Evolutionary conservation across 2,329 filamentous ascomycete genomes (phyloP), one percentile per base, ranked within the genome.

Genomic region (Fusarium subtropicale): DNA sequence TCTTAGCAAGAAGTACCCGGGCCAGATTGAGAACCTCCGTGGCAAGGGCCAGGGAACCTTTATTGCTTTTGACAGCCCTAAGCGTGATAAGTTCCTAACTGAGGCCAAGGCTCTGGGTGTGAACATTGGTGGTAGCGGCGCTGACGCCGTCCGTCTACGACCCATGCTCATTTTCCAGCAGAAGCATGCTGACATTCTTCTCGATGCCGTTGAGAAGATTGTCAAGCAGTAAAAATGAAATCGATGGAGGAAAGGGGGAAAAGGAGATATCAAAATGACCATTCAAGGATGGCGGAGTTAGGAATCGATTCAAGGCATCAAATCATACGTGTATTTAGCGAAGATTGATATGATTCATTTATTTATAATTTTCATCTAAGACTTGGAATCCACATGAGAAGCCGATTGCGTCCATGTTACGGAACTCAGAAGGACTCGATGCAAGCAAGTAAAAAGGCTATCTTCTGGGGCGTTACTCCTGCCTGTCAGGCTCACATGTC

Each of bases 101-200:
- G 90, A 88, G 82, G 92, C 91, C 68, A 97, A 97, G 89, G 83
- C 81, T 9, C 84, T 92, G 33, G 94, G 94, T 66, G 82, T 97
- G 78, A 97, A 97, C 82, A 92, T 97, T 77, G 94, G 94, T 65
- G 94, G 94, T 53, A 91, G 90, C 73, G 94, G 94, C 16, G 85
- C 86, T 75, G 84, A 76, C 56, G 93, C 94, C 30, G 91, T 97
- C 15, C 84, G 94, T 52, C 82, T 97, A 77, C 84, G 94, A 74
- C 94, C 94, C 44, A 97, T 97, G 94, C 82, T 97, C 74, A 90
- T 94, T 76, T 96, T 97, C 85, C 92, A 97, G 88, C 88, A 93
- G 86, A 88, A 91, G 78, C 95, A 98, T 81, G 94, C 91, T 24
- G 92, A 97, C 81, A 89, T 97, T 64, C 83, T 97, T 74, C 80